Conservation (phyloP, 441 rosid genomes). For the Populus tomentosa region DNA sequence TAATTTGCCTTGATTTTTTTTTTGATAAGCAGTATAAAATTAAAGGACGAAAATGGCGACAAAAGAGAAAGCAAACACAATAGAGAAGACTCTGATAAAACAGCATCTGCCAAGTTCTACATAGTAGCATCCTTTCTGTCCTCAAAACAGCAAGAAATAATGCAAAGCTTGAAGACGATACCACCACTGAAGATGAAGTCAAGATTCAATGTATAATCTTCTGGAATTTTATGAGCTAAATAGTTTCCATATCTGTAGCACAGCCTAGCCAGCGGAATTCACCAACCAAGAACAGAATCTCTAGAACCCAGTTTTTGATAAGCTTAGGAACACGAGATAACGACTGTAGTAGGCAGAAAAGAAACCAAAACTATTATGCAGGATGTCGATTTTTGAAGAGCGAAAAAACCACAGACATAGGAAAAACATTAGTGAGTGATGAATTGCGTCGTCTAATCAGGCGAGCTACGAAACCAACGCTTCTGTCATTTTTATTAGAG, state of each 20-base stretch:
- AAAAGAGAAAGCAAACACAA: neutral
- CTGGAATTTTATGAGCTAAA: neutral
- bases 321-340: too few species aligned
- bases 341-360: too few species aligned
- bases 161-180: neutral
- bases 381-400: neutral
- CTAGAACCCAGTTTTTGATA: neutral
- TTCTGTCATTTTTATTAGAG: too few species aligned
- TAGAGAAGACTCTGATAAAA: neutral
- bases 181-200: neutral
- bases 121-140: neutral
- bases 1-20: too few species aligned
- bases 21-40: neutral
- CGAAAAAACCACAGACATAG: too few species aligned
- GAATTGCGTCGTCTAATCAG: too few species aligned
- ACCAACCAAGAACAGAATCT: neutral
- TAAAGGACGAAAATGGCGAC: neutral
- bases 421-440: too few species aligned
- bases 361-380: neutral
- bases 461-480: too few species aligned
- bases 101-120: neutral
- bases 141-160: neutral
- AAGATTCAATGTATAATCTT: neutral
- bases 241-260: neutral
- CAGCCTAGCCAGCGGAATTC: neutral